These are phyloP conservation scores for Neonectria faginata DNA, from an alignment of 2,329 filamentous ascomycete species.

Conservation along the genomic window DNA sequence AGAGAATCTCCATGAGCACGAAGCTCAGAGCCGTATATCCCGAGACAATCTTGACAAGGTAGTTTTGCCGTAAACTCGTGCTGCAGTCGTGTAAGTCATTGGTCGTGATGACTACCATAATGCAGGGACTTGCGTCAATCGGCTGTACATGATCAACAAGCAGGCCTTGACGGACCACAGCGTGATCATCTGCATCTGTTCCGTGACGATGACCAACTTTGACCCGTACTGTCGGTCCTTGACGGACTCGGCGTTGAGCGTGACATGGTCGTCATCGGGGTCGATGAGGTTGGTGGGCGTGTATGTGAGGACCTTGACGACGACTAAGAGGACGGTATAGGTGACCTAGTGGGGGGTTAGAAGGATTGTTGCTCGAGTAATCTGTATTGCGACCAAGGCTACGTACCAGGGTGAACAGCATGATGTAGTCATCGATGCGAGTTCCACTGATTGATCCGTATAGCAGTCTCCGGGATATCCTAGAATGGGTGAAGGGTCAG, in stretches of 20 bases:
- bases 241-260: slow-evolving; percentile 59
- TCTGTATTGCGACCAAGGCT: fast-evolving
- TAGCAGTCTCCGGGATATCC: slow-evolving; percentile 52
- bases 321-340: slow-evolving; percentile 38
- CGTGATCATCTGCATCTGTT: slow-evolving; percentile 69
- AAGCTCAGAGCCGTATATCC: slow-evolving; percentile 57
- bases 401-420: slow-evolving; percentile 62
- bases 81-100: slow-evolving; percentile 36
- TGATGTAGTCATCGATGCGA: slow-evolving; percentile 66
- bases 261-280: slow-evolving; percentile 53
- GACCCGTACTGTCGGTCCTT: slow-evolving; percentile 62
- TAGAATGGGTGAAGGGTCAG: slow-evolving; percentile 32
- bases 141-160: slow-evolving; percentile 65
- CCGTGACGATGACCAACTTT: slow-evolving; percentile 71
- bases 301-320: slow-evolving; percentile 39
- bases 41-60: slow-evolving; percentile 58
- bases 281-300: slow-evolving; percentile 70
- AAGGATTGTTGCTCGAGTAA: not conserved
- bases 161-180: slow-evolving; percentile 66
- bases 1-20: slow-evolving; percentile 63
- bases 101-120: not conserved
- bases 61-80: slow-evolving; percentile 56
- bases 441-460: slow-evolving; percentile 60
- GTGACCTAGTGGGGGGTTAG: slow-evolving; percentile 24
- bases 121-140: slow-evolving; percentile 58